Base-by-base conservation (phyloP, 345 rosid genomes). In the Eutrema yunnanense region DNA sequence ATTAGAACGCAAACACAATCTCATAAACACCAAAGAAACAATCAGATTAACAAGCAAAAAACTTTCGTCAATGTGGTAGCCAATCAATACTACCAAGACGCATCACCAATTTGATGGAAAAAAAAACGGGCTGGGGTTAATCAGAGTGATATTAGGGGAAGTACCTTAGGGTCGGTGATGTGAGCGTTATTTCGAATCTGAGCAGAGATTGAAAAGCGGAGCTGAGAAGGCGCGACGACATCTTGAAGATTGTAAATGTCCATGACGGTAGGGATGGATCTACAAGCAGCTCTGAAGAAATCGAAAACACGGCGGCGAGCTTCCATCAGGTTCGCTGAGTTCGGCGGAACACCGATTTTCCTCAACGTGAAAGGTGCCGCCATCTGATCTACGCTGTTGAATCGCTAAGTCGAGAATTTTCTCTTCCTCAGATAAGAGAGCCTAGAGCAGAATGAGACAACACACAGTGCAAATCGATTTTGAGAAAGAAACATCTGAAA, bases 161-260 rank as follows among this genome's bases (percentile, higher is more conserved):
- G 43, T 33, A 89, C 99, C 99, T 95, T 90, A 72, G 99, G 85
- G 70, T 92, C 83, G 34, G 93, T 84, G 83, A 95, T 30, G 58
- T 82, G 81, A 22, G 92, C 53, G 82, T 92, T 85, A 54, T 83
- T 92, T 66, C 99, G 96, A 80, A 92, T 84, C 93, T 92, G 80
- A 71, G 96, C 65, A 78, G 99, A 79, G 84, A 95, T 87, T 78
- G 82, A 33, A 76, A 87, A 81, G 8, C 98, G 99, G 79, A 95
- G 94, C 79, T 95, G 87, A 65, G 98, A 83, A 57, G 71, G 76
- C 29, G 84, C 62, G 42, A 79, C 93, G 76, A 95, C 89, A 79
- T 95, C 98, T 75, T 90, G 83, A 41, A 95, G 90, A 75, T 86
- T 90, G 87, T 95, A 95, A 50, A 95, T 92, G 3, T 95, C 96